These are phyloP conservation scores for Luvunga scandens DNA, from an alignment of 345 rosid species.

Conservation along the genomic window DNA sequence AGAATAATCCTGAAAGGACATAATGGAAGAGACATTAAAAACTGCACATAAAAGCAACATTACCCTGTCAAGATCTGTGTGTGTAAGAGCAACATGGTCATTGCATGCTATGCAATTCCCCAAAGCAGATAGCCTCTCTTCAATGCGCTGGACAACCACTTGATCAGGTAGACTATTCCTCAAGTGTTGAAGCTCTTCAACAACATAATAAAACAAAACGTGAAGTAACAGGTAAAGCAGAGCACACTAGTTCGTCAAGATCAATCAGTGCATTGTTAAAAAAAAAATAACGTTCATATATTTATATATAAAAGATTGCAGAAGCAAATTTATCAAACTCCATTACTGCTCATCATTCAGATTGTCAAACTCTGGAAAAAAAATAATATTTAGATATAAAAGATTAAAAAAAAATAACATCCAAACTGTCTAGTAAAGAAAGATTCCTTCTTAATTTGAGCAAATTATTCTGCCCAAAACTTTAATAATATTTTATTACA, in stretches of 20 bases:
- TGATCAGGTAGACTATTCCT: slow-evolving; percentile 89
- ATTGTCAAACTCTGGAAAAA: no score
- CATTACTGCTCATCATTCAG: no score
- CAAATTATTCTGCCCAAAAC: no score
- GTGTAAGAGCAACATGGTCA: slow-evolving; percentile 93
- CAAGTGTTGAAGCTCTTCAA: slow-evolving; percentile 87
- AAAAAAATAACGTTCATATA: no score
- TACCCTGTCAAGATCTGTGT: slow-evolving; percentile 87
- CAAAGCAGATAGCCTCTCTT: slow-evolving; percentile 89
- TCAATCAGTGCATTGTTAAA: background rate
- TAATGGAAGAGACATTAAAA: background rate
- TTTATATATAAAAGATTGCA: no score
- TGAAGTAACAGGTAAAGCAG: background rate
- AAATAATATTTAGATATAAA: no score
- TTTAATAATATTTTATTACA: no score
- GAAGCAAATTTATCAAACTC: no score
- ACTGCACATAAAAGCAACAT: background rate
- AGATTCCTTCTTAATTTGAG: no score
- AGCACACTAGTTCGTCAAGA: background rate
- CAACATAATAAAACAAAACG: background rate
- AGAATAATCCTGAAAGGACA: no score
- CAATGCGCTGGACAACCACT: slow-evolving; percentile 91
- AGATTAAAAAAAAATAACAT: no score
- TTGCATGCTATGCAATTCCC: slow-evolving; percentile 97
- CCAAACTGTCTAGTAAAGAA: no score